A percentile compares a stretch with the other conserved stretches of the same genome.
Evolutionary conservation across 2,329 filamentous ascomycete genomes (phyloP).

Genomic region (Ascochyta viciae-villosae): DNA sequence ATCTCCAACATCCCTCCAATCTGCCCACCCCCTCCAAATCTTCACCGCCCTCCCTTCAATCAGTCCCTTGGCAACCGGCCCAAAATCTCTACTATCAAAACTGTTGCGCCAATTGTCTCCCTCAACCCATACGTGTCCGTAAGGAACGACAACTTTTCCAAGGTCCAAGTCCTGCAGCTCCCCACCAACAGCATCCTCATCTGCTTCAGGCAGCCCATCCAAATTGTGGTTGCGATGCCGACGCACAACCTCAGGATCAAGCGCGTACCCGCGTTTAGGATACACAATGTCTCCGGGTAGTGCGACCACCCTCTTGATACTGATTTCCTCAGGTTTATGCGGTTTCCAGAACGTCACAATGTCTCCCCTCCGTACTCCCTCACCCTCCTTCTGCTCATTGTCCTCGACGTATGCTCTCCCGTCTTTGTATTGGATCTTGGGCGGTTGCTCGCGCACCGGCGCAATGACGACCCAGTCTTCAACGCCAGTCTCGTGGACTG

Average conservation of each 20-base stretch:
- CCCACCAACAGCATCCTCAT: conserved; percentile 23
- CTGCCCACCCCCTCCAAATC: conserved; percentile 65
- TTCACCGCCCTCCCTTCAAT: conserved; percentile 77
- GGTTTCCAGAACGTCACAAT: conserved; percentile 61
- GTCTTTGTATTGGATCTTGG: conserved; percentile 24
- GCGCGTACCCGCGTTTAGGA: conserved; percentile 53
- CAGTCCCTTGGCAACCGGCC: conserved; percentile 77
- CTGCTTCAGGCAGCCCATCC: conserved; percentile 39
- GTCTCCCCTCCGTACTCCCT: conserved; percentile 53
- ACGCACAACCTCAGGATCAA: conserved; percentile 37
- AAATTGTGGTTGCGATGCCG: conserved; percentile 28
- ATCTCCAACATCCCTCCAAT: conserved; percentile 58
- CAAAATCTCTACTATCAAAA: conserved; percentile 88
- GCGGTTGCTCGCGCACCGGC: conserved; percentile 24
- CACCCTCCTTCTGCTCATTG: conserved; percentile 12
- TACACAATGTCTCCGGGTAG: conserved; percentile 79
- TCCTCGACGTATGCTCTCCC: conserved; percentile 4
- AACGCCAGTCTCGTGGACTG: conserved; percentile 48
- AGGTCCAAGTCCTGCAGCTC: conserved; percentile 20
- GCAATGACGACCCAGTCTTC: conserved; percentile 50
- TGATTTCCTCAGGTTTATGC: conserved; percentile 69
- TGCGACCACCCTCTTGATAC: conserved; percentile 84
- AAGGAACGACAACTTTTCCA: conserved; percentile 68
- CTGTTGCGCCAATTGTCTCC: conserved; percentile 80
- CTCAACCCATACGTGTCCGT: conserved; percentile 92